These are phyloP conservation scores for Leccinum olivaceoglutinosum DNA, from an alignment of 1,284 basidiomycete genomes.

Conservation along the genomic window DNA sequence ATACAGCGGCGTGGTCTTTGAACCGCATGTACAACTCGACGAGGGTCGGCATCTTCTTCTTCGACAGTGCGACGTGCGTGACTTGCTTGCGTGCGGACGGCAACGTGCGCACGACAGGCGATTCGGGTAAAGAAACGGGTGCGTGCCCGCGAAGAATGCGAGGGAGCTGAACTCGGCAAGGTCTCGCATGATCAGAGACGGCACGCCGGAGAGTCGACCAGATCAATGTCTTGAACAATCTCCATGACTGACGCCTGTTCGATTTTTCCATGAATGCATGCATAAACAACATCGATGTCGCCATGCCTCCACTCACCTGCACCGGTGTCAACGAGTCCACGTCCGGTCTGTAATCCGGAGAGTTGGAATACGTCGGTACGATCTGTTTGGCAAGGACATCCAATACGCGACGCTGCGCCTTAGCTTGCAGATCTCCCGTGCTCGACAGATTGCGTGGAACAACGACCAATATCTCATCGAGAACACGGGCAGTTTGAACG, in stretches of 20 bases:
- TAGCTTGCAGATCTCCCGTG: conserved; percentile 55
- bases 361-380: conserved; percentile 69
- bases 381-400: conserved; percentile 81
- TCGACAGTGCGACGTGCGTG: conserved; percentile 84
- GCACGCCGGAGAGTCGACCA: conserved; percentile 49
- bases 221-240: conserved; percentile 63
- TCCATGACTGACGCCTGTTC: conserved; percentile 63
- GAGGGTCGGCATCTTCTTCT: conserved; percentile 81
- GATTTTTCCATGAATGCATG: not conserved
- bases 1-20: conserved; percentile 59
- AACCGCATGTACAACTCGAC: conserved; percentile 68
- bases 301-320: conserved; percentile 46
- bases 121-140: conserved; percentile 1
- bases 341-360: conserved; percentile 85
- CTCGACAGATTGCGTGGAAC: conserved; percentile 63
- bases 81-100: conserved; percentile 53
- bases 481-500: conserved; percentile 79
- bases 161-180: conserved; percentile 83
- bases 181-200: conserved; percentile 75
- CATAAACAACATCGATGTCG: not conserved
- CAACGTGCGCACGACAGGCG: conserved; percentile 23
- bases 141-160: conserved; percentile 67
- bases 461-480: conserved; percentile 77
- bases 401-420: conserved; percentile 79
- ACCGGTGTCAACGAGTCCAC: conserved; percentile 80